Evolutionary conservation across 2,329 filamentous ascomycete species (phyloP), one percentile per base, ranked within the genome.

Genomic region (Ophiostoma novo-ulmi): DNA sequence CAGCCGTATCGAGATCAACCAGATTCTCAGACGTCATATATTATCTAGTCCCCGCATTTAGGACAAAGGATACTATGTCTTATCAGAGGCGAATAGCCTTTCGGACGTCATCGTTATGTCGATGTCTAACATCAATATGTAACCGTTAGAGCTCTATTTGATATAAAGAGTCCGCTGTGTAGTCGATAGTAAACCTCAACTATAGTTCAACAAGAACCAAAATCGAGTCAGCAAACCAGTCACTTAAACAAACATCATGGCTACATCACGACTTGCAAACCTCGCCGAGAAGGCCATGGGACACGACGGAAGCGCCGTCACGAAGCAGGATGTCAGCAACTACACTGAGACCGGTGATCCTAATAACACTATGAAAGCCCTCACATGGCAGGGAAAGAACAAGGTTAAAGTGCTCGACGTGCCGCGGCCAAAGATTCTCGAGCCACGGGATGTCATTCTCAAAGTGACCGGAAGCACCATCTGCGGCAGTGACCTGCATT

Each of bases 371-470:
- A 95, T 97, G 91, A 90, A 92, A 78, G 93, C 93, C 0, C 80
- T 96, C 17, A 86, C 86, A 1, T 97, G 93, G 93, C 88, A 90
- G 79, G 91, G 91, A 69, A 95, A 94, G 82, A 91, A 93, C 76
- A 87, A 83, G 39, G 91, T 97, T 66, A 80, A 91, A 76, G 82
- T 96, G 85, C 84, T 88, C 67, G 86, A 92, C 44, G 86, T 87
- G 5, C 85, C 90, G 0, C 90, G 88, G 75, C 92, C 93, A 2
- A 88, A 85, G 75, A 83, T 95, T 39, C 78, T 94, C 36, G 91
- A 95, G 78, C 85, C 88, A 63, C 81, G 82, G 69, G 93, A 96
- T 77, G 91, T 94, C 13, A 93, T 97, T 72, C 82, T 95, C 74
- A 93, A 90, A 77, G 86, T 97, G 44, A 96, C 85, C 0, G 85